Base-by-base conservation (phyloP, 805 yeast genomes). In the Sporopachydermia quercuum region DNA sequence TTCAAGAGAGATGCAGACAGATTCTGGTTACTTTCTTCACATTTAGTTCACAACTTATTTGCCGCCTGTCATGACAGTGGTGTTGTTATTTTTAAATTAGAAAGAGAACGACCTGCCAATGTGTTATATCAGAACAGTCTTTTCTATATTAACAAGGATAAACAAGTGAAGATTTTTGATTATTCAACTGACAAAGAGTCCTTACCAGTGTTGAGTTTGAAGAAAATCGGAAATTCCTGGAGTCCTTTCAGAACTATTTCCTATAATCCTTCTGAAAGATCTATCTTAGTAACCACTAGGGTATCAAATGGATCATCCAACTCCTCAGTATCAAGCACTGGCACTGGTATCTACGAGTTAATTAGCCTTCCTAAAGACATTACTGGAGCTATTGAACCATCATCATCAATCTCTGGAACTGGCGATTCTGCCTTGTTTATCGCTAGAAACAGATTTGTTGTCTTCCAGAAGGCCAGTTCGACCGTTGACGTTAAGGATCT, bases 41-140 rank as follows among this genome's bases (percentile, higher is more conserved):
- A 91, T 58, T 96, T 96, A 44, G 65, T 69, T 37, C 79, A 89
- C 60, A 91, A 91, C 59, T 69, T 91, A 53, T 86, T 91, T 64
- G 98, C 96, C 41, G 80, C 96, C 19, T 89, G 94, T 51, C 97
- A 89, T 61, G 98, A 93, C 60, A 71, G 86, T 13, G 99, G 99
- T 58, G 93, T 86, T 19, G 87, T 87, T 94, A 94, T 91, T 38
- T 93, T 91, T 73, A 91, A 91, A 63, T 70, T 91, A 45, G 96
- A 85, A 58, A 81, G 97, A 57, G 99, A 91, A 67, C 78, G 98
- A 59, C 97, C 98, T 11, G 94, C 96, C n/a, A 72, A 74, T 51
- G 60, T 82, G 3, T 53, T 74, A 23, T 71, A 68, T 61, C 91
- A 82, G 55, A 82, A 82, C 60, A 76, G 71, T 50, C 60, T 91